A percentile compares a stretch with the other conserved stretches of the same genome.
Evolutionary conservation across 495 filamentous ascomycete genomes (phyloP).

Genomic region (Pseudevernia furfuracea): DNA sequence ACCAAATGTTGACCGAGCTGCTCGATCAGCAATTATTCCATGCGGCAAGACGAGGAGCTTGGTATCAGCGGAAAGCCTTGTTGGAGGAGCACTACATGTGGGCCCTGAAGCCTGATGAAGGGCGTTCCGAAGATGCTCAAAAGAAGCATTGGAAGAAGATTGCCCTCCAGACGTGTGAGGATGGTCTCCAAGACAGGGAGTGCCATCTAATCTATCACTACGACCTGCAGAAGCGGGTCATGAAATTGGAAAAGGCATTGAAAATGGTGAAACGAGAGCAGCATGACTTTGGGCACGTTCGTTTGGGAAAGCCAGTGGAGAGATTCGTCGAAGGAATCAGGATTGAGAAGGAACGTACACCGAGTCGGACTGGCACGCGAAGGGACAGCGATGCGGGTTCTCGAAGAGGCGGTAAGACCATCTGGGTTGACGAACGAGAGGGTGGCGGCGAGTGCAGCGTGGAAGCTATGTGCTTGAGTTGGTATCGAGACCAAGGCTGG

Average conservation of each 20-base stretch:
- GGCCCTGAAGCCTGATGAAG: constrained; percentile 44
- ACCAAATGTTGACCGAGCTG: constrained; percentile 65
- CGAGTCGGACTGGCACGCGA: constrained; percentile 23
- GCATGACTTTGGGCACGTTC: constrained; percentile 86
- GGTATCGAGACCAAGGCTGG: constrained; percentile 78
- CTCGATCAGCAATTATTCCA: constrained; percentile 81
- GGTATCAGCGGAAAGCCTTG: constrained; percentile 94
- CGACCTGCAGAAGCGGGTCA: constrained; percentile 85
- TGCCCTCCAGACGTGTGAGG: constrained; percentile 76
- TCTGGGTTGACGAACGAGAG: constrained; percentile 74
- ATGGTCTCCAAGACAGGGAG: constrained; percentile 74
- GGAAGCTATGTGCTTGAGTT: constrained; percentile 85
- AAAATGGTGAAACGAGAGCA: constrained; percentile 79
- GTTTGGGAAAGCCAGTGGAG: constrained; percentile 64
- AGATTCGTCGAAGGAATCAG: constrained; percentile 68
- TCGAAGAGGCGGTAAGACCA: constrained; percentile 62
- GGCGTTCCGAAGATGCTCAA: constrained; percentile 50
- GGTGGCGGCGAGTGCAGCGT: constrained; percentile 66
- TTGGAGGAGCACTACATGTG: constrained; percentile 94
- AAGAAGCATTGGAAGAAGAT: constrained; percentile 79
- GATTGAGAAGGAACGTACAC: constrained; percentile 50
- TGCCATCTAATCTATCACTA: constrained; percentile 91
- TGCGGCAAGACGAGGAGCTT: constrained; percentile 71
- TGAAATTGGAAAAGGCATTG: constrained; percentile 78
- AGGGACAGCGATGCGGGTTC: constrained; percentile 30